Evolutionary conservation across 495 filamentous ascomycete genomes (phyloP), one percentile per base, ranked within the genome.

Genomic region (Pyronema domesticum): DNA sequence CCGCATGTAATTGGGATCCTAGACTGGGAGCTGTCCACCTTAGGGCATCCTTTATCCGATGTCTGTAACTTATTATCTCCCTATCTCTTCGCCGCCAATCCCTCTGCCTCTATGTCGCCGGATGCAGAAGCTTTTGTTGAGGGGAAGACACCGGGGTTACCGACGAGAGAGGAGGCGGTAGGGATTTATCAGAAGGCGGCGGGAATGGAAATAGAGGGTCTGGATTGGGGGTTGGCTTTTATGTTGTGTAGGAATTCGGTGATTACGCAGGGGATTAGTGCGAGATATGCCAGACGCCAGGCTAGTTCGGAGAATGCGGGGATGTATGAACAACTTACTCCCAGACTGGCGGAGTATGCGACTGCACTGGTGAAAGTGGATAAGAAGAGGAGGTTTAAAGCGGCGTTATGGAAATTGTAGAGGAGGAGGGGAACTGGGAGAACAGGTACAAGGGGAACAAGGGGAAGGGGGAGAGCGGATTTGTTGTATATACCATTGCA

Each of bases 21-120:
- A 6, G 91, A 98, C 70, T 95, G 89, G 89, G 89, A 94, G 68
- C 88, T 95, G 85, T 88, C 86, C 36, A 98, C 91, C 0, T 82
- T 95, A 23, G 91, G 91, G 47, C 89, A 98, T 66, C 91, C 91
- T 4, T 73, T 95, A 9, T 86, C 83, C 15, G 91, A 98, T 64
- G 72, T 96, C 46, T 77, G 79, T 60, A 64, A 64, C 37, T 57
- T 64, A 11, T 45, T 64, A 13, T 53, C 58, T 11, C 60, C 62
- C 3, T 64, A 60, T 34, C 56, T 63, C 8, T 43, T 59, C 10
- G 56, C 60, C n/a, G n/a, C 55, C 1, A 56, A 65, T 69, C 77
- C 49, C 71, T 67, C 42, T 37, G 52, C 46, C 53, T 66, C 57
- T 53, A 60, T 48, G 57, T 61, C 46, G 56, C 59, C 57, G 63